Base-by-base conservation (phyloP, 2,329 filamentous ascomycete species). In the Neobulgaria alba region DNA sequence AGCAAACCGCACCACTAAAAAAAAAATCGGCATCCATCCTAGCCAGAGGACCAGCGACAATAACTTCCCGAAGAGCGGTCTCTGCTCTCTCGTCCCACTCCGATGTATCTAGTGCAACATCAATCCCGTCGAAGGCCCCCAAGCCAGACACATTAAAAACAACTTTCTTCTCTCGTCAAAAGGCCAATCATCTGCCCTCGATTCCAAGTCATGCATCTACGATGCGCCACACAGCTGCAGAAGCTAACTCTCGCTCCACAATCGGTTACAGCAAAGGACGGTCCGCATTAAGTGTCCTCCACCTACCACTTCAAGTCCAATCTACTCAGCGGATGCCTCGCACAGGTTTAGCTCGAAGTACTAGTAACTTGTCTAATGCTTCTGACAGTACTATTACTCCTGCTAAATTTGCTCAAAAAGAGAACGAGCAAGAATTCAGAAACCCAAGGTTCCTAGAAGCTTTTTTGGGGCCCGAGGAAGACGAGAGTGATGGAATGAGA, bases 211-310 rank as follows among this genome's bases (percentile, higher is more conserved):
- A 63, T 35, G 63, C 69, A 1, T 68, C 69, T n/a, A 57, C 61
- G 8, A 68, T 75, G 51, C 75, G 78, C 34, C 74, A 77, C 48
- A 71, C 71, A 7, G 68, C 73, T 9, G 80, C 82, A 1, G 71
- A 75, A 16, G 75, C 75, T 4, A 79, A 78, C 4, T 94, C 88
- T 2, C 77, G 80, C 48, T 89, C 78, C 41, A 95, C 88, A 0
- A 72, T 95, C 31, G 89, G 89, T 12, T 95, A 94, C 59, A 85
- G 76, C 41, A 86, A 83, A 60, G 88, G 89, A 23, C 76, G 85
- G 23, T 65, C 67, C 9, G 65, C 70, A 2, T 68, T 68, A 15
- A 61, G 61, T 5, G 59, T 58, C 18, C 48, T 69, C 4, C 56
- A 51, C 16, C 29, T 40, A 29, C 35, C 39, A 26, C 26, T 35